Conservation (phyloP, 148 eudicot genomes). For the Pouteria glomerata region DNA sequence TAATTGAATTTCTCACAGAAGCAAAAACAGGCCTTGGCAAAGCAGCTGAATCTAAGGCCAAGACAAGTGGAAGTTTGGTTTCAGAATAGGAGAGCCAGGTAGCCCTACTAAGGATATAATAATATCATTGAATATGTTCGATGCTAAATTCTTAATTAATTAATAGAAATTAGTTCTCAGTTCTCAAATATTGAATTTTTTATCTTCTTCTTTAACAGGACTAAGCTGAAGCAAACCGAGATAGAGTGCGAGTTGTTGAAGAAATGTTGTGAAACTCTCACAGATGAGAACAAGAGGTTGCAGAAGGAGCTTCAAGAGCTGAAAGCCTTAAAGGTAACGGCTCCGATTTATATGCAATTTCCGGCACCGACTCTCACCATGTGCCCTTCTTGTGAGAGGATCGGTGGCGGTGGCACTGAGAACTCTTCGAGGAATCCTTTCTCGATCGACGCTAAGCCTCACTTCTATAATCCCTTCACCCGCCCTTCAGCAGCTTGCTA, state of each 20-base stretch:
- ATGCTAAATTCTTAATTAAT: too few relatives aligned
- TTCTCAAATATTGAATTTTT: background rate
- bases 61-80: constrained; percentile 46
- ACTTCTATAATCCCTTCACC: constrained; percentile 11
- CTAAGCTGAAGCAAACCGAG: constrained; percentile 48
- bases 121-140: background rate
- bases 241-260: constrained; percentile 34
- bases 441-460: background rate
- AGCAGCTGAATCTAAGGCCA: constrained; percentile 29
- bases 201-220: constrained; percentile 17
- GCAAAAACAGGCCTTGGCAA: constrained; percentile 31
- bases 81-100: constrained; percentile 44
- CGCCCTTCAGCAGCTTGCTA: constrained; percentile 22
- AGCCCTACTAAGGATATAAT: background rate
- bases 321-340: constrained; percentile 11
- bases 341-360: constrained; percentile 20
- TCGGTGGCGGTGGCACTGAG: background rate
- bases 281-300: constrained; percentile 36
- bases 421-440: constrained; percentile 4
- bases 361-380: constrained; percentile 32
- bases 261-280: constrained; percentile 30
- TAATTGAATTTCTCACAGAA: constrained; percentile 15
- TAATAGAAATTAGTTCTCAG: too few relatives aligned
- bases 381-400: constrained; percentile 42
- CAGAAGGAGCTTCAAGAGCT: constrained; percentile 32